phyloP scores from a whole-genome alignment of 2,329 filamentous ascomycete species.

The Alternaria hordeiaustralica region DNA sequence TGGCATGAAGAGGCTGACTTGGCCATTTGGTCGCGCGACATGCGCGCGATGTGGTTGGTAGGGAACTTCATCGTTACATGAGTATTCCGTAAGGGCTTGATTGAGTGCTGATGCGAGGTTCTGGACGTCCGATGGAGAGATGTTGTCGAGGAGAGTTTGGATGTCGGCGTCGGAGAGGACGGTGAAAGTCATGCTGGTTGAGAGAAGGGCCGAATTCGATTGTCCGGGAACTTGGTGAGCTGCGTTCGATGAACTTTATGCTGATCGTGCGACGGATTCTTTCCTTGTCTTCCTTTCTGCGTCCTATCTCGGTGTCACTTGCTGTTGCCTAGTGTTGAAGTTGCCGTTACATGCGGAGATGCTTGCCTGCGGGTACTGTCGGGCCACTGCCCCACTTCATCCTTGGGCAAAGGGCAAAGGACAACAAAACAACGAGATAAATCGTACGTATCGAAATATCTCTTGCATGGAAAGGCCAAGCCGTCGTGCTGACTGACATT shows the following conservation, averaged over 20 bases:
- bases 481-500: no score
- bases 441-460: no score
- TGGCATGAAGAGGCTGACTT: constrained; percentile 76
- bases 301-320: background rate
- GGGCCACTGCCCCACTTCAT: background rate
- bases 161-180: constrained; percentile 32
- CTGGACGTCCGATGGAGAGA: constrained; percentile 24
- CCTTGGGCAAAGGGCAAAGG: background rate
- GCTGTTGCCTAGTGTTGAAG: background rate
- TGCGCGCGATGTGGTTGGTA: constrained; percentile 54
- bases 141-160: constrained; percentile 41
- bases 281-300: background rate
- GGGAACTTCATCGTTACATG: constrained; percentile 28
- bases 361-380: background rate
- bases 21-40: constrained; percentile 49
- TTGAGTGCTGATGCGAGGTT: constrained; percentile 7
- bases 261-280: background rate
- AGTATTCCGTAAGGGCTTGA: constrained; percentile 40
- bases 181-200: constrained; percentile 15
- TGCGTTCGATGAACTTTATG: background rate
- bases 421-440: no score
- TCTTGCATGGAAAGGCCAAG: no score
- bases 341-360: background rate
- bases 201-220: background rate
- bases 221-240: background rate